Evolutionary conservation across 192 early-diverging fungal species (phyloP).

Genomic region (Kickxella alabastrina): DNA sequence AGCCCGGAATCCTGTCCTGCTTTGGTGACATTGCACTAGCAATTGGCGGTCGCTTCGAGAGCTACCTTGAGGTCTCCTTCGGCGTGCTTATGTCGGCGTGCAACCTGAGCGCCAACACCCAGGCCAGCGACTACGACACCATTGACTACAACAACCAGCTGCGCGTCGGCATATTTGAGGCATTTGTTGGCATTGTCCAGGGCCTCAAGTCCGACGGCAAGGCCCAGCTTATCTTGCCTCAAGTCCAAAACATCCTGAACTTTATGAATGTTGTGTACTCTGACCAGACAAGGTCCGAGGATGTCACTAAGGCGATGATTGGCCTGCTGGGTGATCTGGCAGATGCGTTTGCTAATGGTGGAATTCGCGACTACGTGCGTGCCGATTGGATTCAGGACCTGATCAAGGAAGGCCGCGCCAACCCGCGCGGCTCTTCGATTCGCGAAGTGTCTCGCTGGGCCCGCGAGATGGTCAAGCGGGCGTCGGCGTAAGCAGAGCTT

Average conservation of each 20-base stretch:
- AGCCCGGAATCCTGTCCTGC: slow-evolving; percentile 89
- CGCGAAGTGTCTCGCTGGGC: slow-evolving; percentile 48
- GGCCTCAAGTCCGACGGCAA: slow-evolving; percentile 79
- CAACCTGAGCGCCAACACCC: slow-evolving; percentile 56
- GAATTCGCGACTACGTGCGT: slow-evolving; percentile 62
- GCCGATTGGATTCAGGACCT: slow-evolving; percentile 73
- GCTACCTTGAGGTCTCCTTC: slow-evolving; percentile 81
- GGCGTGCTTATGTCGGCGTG: slow-evolving; percentile 80
- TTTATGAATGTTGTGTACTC: slow-evolving; percentile 70
- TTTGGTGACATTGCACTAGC: slow-evolving; percentile 99
- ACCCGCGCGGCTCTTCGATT: slow-evolving; percentile 37
- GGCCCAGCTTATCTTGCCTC: slow-evolving; percentile 57
- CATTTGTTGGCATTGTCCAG: slow-evolving; percentile 94
- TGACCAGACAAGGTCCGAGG: slow-evolving; percentile 62
- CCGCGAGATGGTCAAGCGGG: slow-evolving; percentile 52
- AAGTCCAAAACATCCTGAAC: slow-evolving; percentile 68
- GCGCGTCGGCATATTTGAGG: slow-evolving; percentile 88
- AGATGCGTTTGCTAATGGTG: slow-evolving; percentile 74
- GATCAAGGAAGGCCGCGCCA: slow-evolving; percentile 74
- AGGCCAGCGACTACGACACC: slow-evolving; percentile 64
- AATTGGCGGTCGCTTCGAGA: slow-evolving; percentile 80
- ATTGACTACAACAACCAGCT: slow-evolving; percentile 84
- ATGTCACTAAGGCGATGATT: slow-evolving; percentile 69
- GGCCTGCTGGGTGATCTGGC: slow-evolving; percentile 95
- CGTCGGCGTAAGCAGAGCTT: slow-evolving; percentile 14